Base-by-base conservation (phyloP, 2,329 filamentous ascomycete genomes). In the Ascochyta clinopodiicola region DNA sequence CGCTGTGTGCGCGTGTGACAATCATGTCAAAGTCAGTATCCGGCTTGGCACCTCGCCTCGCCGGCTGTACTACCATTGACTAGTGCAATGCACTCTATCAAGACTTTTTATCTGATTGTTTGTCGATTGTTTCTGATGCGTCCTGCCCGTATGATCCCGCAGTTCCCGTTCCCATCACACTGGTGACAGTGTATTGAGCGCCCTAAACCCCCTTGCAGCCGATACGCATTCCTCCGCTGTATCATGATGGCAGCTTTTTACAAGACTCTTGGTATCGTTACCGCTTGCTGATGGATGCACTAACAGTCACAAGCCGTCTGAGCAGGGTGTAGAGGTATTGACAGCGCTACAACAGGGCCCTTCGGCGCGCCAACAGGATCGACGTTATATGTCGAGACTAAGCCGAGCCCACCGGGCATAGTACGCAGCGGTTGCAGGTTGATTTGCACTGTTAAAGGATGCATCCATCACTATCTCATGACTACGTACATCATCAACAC, bases 141-240 rank as follows among this genome's bases (percentile, higher is more conserved):
- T 69, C 60, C 62, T 71, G 69, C 64, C 68, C 66, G 59, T 61
- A 36, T 57, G 60, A 61, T 70, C 61, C 65, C 68, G 65, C 63
- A 43, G 67, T 64, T 62, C 68, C 61, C 61, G 56, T 63, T 62
- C 60, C 67, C 59, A 56, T 51, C 47, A 57, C 36, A 42, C 56
- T 55, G 62, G 60, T 34, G 27, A 48, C 44, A 38, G 44, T 13
- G 37, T 48, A 46, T 50, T 38, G 37, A 34, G 36, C 48, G 44
- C 38, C 6, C 22, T 44, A 51, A 46, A 17, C 17, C 34, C 53
- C 47, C 53, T 57, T 57, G 39, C 53, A 39, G 48, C 32, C 21
- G 4, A 48, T 24, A 21, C 27, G 29, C 47, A 57, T 45, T 43
- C 40, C 46, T 51, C 38, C 37, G 39, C 48, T 35, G 37, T 25